Percentiles rank a stretch among this genome's conserved stretches.
These are phyloP conservation scores for Cladosporium phlei DNA, from an alignment of 2,329 filamentous ascomycete species.

Conservation along the genomic window DNA sequence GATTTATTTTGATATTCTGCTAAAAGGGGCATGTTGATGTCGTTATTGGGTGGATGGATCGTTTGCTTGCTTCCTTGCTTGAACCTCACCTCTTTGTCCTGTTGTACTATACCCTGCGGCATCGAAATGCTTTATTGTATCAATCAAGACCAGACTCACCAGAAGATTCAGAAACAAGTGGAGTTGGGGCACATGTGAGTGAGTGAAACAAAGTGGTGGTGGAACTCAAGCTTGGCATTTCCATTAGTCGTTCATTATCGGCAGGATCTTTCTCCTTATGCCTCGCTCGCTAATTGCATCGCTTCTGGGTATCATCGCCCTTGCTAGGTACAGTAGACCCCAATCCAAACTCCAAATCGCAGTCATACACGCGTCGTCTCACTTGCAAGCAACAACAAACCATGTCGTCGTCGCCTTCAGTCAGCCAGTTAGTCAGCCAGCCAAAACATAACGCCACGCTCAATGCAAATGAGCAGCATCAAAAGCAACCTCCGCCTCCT, in stretches of 20 bases:
- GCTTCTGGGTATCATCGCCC: not conserved
- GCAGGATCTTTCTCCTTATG: not conserved
- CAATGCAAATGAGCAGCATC: constrained; percentile 13
- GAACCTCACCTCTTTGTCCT: constrained; percentile 8
- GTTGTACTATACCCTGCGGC: constrained; percentile 14
- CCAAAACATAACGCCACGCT: not conserved
- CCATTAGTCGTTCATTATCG: no score
- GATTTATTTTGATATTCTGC: not conserved
- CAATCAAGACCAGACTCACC: constrained; percentile 1
- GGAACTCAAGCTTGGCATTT: not conserved
- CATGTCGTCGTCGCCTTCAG: no score
- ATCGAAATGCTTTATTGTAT: constrained; percentile 10
- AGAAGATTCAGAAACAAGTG: no score
- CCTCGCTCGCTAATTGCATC: not conserved
- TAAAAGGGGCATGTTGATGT: no score
- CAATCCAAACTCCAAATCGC: constrained; percentile 1
- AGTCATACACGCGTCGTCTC: not conserved
- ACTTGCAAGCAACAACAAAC: no score
- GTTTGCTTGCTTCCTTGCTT: no score
- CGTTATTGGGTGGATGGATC: no score
- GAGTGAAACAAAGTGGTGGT: not conserved
- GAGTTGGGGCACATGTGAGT: no score
- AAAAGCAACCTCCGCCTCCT: constrained; percentile 24
- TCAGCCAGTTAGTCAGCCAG: not conserved
- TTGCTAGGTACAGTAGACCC: not conserved